Evolutionary conservation across 495 filamentous ascomycete genomes (phyloP).

Genomic region (Penicillium dipodomyicola): DNA sequence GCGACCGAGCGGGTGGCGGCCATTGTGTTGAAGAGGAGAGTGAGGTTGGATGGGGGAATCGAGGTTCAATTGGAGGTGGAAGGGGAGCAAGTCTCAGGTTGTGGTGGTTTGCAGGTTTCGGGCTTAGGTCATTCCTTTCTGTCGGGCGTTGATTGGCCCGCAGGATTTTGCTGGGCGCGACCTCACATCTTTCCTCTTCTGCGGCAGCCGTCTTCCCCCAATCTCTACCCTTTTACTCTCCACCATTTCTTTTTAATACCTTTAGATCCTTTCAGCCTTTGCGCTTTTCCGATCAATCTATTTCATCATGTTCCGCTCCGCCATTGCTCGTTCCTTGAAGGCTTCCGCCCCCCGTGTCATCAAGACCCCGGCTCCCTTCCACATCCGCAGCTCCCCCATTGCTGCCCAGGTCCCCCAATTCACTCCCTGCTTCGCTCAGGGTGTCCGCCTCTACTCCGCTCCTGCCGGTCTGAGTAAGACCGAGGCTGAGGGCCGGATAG

Average conservation of each 20-base stretch:
- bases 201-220: constrained; percentile 16
- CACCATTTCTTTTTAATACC: constrained; percentile 22
- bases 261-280: constrained; percentile 24
- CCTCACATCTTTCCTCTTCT: constrained; percentile 25
- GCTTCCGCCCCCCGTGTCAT: constrained; percentile 57
- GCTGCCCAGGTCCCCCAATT: constrained; percentile 45
- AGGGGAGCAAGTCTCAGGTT: constrained; percentile 25
- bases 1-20: constrained; percentile 52
- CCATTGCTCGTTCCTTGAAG: constrained; percentile 65
- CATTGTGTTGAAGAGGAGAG: constrained; percentile 38
- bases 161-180: constrained; percentile 44
- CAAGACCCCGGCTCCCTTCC: constrained; percentile 52
- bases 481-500: constrained; percentile 89
- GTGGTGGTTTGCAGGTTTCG: constrained; percentile 34
- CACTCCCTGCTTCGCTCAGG: constrained; percentile 52
- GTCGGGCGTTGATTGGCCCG: constrained; percentile 45
- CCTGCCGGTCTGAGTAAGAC: constrained; percentile 69
- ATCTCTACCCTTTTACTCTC: constrained; percentile 17
- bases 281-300: constrained; percentile 32
- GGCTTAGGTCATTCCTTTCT: constrained; percentile 52
- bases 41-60: constrained; percentile 20
- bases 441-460: constrained; percentile 81
- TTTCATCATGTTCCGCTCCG: constrained; percentile 79
- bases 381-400: constrained; percentile 56
- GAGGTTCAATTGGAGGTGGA: constrained; percentile 23